Conservation (phyloP, 331 rosid species). For the Malus hybrid region DNA sequence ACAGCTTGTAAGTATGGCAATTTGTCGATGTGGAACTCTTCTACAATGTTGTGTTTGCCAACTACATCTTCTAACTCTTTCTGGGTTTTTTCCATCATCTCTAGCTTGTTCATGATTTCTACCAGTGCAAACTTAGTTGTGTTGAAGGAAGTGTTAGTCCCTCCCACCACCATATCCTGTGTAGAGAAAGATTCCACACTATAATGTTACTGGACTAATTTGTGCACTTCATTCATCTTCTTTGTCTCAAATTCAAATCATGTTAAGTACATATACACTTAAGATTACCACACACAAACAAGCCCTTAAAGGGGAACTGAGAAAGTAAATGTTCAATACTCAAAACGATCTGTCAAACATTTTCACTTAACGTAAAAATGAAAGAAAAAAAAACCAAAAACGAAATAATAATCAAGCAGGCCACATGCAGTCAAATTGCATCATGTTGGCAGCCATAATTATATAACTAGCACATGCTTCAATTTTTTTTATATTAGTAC, state of each 20-base stretch:
- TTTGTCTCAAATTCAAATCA: no score
- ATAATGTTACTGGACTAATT: background rate
- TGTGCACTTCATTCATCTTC: no score
- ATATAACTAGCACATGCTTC: background rate
- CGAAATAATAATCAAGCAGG: no score
- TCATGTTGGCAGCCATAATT: background rate
- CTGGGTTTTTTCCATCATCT: conserved; percentile 32
- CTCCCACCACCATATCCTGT: conserved; percentile 80
- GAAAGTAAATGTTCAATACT: background rate
- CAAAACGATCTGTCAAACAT: background rate
- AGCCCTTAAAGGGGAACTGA: no score
- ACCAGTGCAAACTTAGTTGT: conserved; percentile 61
- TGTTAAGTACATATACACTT: no score
- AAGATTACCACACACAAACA: no score
- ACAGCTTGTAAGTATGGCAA: conserved; percentile 54
- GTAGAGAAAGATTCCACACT: background rate
- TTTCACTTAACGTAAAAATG: no score
- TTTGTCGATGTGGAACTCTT: conserved; percentile 54
- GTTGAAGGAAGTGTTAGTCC: conserved; percentile 60
- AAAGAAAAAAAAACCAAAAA: no score
- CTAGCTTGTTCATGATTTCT: conserved; percentile 41
- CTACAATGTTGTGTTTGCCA: conserved; percentile 52
- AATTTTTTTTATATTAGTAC: no score
- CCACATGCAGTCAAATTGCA: background rate
- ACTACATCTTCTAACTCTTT: conserved; percentile 45